Evolutionary conservation across 768 basidiomycete genomes (phyloP), one percentile per base, ranked within the genome.

Genomic region (Rhizopogon vesiculosus): DNA sequence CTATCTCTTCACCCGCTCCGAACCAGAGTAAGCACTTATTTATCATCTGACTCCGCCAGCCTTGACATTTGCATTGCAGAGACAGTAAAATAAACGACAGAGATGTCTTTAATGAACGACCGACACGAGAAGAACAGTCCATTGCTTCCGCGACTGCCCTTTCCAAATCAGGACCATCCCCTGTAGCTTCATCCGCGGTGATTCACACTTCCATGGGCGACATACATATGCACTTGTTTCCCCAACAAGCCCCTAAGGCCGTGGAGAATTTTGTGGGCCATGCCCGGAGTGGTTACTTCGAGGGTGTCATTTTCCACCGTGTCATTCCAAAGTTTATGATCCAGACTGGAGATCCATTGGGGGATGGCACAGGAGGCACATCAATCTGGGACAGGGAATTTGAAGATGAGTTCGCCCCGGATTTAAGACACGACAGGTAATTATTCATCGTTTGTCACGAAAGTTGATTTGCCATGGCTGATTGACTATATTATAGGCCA

Each of bases 311-410:
- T 64, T 98, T 98, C 78, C 97, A 99, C 69, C 89, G 97, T 56
- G 91, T 98, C 60, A 99, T 99, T 67, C 83, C 92, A 58, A 98
- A 99, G 73, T 99, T 99, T 66, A 96, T 96, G 94, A 89, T 97
- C 54, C 94, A 97, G 77, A 96, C 93, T 4, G 93, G 93, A 33
- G 93, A 96, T 64, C 94, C 94, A 3, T 74, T 94, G n/a, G 93
- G 91, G 19, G 92, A 97, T 72, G 94, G 93, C 5, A 95, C 93
- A 1, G 93, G 93, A 15, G 94, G 94, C 13, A 84, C 79, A 49
- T 92, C 89, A 12, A 91, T 96, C 56, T 97, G 94, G 93, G 93
- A 86, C 2, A 70, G 75, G 53, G 90, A 93, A 42, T 95, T 96
- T 62, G 93, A 93, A 66, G 93, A 98, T 66, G 96, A 98, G 72